A percentile compares a stretch with the other conserved stretches of the same genome.
phyloP scores from a whole-genome alignment of 768 basidiomycete species.

The Mycena indigotica region DNA sequence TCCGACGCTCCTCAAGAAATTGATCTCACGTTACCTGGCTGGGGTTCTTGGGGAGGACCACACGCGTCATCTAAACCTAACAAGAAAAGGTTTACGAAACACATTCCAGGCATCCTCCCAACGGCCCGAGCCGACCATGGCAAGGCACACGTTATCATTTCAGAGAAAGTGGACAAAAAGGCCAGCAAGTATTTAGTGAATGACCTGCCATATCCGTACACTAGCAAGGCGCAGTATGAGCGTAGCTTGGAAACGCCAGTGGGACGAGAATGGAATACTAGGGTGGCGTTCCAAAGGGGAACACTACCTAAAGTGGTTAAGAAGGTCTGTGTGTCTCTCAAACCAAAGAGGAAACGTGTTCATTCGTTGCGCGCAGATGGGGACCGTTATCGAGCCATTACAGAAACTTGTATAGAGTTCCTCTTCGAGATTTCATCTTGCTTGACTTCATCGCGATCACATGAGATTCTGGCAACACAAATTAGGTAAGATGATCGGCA shows the following conservation, averaged over 20 bases:
- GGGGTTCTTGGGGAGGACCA: constrained; percentile 93
- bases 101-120: constrained; percentile 80
- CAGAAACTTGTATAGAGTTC: constrained; percentile 47
- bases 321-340: constrained; percentile 57
- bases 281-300: constrained; percentile 78
- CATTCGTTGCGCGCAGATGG: constrained; percentile 49
- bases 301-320: constrained; percentile 85
- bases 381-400: constrained; percentile 69
- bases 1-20: constrained; percentile 85
- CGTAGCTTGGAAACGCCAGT: constrained; percentile 78
- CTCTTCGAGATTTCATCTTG: neutral
- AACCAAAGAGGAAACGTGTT: neutral
- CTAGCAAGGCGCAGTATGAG: constrained; percentile 91
- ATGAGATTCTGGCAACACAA: no score
- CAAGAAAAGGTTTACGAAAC: constrained; percentile 64
- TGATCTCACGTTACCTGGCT: constrained; percentile 91
- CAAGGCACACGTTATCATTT: constrained; percentile 91
- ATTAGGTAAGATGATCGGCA: no score
- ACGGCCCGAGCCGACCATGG: constrained; percentile 78
- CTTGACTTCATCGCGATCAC: no score
- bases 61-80: constrained; percentile 48
- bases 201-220: constrained; percentile 94
- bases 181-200: constrained; percentile 86
- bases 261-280: constrained; percentile 92
- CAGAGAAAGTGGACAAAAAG: constrained; percentile 94